Evolutionary conservation across 164 flowering plant species (phyloP), one percentile per base, ranked within the genome.

Genomic region (Piper longum): DNA sequence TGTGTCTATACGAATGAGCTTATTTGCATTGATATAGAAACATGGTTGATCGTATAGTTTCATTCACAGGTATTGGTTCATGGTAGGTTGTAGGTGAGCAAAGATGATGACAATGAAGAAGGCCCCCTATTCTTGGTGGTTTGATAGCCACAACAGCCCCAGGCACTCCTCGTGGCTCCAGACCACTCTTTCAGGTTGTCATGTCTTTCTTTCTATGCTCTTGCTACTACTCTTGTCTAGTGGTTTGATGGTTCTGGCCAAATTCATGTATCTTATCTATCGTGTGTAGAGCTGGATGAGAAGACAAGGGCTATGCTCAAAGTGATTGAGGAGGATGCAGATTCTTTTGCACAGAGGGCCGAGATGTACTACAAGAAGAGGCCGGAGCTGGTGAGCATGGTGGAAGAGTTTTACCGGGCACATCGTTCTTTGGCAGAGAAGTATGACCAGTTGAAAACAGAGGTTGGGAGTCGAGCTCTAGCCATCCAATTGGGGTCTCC

Each of bases 301-400:
- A 93, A 83, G 78, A 85, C 88, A 16, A 73, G 76, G 72, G 73
- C 85, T 57, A 86, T 90, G 90, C 85, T 90, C 62, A 84, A 80
- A 70, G 19, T 93, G 66, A 79, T 93, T 0, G 97, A 90, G 61
- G 85, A 82, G 66, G 97, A 92, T 66, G 98, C 90, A 36, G 97
- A 82, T 64, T 82, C 96, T 51, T 89, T 93, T 61, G 87, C 88
- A 1, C 78, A 88, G 54, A 85, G 98, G 0, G 97, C 97, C 1
- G 96, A 93, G 76, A 88, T 88, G 96, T 93, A 83, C 73, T 92
- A 85, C 85, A 84, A 77, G 77, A 89, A 84, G 78, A 70, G 98
- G 56, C 97, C 98, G 1, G 86, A 90, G 74, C 79, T 93, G 16
- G 72, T 93, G 14, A 79, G 64, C 82, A 79, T 88, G 91, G 95